Percentiles rank a stretch among this genome's conserved stretches.
Evolutionary conservation across 805 yeast species (phyloP).

Genomic region (Metschnikowia lunata): DNA sequence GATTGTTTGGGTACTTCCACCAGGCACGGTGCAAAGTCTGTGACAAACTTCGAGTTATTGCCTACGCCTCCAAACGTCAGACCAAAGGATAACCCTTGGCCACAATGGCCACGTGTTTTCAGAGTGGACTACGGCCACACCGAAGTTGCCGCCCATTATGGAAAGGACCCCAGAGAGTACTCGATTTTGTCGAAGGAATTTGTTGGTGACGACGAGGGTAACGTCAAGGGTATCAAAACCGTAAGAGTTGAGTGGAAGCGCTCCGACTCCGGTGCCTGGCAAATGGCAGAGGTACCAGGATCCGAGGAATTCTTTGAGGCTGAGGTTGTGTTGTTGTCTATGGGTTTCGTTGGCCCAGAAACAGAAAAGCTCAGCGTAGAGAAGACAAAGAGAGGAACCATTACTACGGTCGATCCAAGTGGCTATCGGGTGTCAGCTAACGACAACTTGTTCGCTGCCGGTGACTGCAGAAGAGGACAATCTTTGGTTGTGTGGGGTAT

Average conservation of each 20-base stretch:
- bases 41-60: conserved; percentile 86
- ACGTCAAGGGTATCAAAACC: conserved; percentile 91
- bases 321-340: conserved; percentile 85
- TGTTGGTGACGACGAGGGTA: conserved; percentile 91
- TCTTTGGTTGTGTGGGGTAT: conserved; percentile 98
- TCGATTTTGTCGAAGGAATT: conserved; percentile 93
- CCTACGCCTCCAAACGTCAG: conserved; percentile 87
- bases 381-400: conserved; percentile 82
- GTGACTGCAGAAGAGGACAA: conserved; percentile 99
- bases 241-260: conserved; percentile 98
- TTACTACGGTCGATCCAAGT: conserved; percentile 55
- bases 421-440: conserved; percentile 62
- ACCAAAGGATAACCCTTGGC: conserved; percentile 98
- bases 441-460: conserved; percentile 85
- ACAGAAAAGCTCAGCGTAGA: conserved; percentile 63
- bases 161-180: conserved; percentile 96
- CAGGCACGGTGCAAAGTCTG: conserved; percentile 95
- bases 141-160: conserved; percentile 91
- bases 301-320: conserved; percentile 94
- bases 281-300: conserved; percentile 96
- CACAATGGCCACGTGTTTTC: conserved; percentile 98
- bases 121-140: conserved; percentile 97
- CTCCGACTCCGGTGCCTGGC: conserved; percentile 96
- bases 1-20: conserved; percentile 97
- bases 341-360: conserved; percentile 98